Evolutionary conservation across 2,329 filamentous ascomycete genomes (phyloP), one percentile per base, ranked within the genome.

Genomic region (Piedraia hortae): DNA sequence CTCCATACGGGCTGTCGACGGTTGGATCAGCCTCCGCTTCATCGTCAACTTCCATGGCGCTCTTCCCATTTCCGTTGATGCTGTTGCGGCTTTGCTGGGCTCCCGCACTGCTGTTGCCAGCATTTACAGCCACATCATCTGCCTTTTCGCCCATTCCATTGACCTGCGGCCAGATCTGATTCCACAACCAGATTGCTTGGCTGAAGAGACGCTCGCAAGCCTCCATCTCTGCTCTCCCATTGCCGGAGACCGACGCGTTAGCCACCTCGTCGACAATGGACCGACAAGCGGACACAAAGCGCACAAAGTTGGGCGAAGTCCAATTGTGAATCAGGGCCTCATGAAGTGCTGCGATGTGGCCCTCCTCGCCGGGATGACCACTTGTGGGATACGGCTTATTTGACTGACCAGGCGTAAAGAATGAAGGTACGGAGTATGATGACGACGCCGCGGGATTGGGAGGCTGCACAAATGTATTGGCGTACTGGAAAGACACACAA

Each of bases 321-420:
- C 51, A 55, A 30, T 55, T 55, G 2, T 50, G 51, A 19, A 55
- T 54, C 12, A 55, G 38, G 4, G 50, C 46, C 35, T 54, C 50
- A 32, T 54, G 51, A 6, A 55, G 44, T 15, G 51, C 50, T 22
- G 48, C 39, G 21, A 51, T 49, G 34, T 55, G 51, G n/a, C 51
- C 48, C n/a, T 36, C 33, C n/a, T 32, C 27, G 21, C 32, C 38
- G 21, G 38, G 38, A 4, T 43, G n/a, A 6, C 22, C 15, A 3
- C 24, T 16, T 9, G 26, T 24, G 16, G 14, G 13, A 21, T 27
- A 29, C 12, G 21, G 18, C 12, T 24, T 23, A 22, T 20, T 22
- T 8, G 26, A 4, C 10, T 24, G 21, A 5, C 12, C 14, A 9
- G 25, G 21, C 5, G 32, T 34, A 19, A 41, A 32, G 28, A 39